Evolutionary conservation across 495 filamentous ascomycete genomes (phyloP), one percentile per base, ranked within the genome.

Genomic region (Podospora tetraspora): DNA sequence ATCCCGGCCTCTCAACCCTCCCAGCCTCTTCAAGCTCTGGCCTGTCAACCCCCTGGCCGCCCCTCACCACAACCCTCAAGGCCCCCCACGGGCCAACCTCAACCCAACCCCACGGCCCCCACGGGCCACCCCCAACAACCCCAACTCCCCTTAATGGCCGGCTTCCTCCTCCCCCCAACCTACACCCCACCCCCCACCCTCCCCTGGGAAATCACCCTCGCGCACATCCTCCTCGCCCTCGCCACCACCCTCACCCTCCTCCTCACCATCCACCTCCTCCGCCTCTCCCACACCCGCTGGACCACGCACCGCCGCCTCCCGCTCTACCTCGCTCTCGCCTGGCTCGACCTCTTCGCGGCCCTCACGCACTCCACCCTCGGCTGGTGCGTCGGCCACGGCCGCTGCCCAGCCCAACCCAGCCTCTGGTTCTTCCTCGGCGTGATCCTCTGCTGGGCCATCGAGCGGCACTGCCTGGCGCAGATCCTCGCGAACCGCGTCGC

Each of bases 401-500:
- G 9, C 19, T 66, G 64, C 64, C 37, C 64, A 0, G 30, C n/a
- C 22, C 22, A 66, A 8, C 57, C 57, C 19, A 52, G 29, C 34
- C n/a, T 66, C 8, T 66, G 57, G 57, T 57, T 66, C 27, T 66
- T 66, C 1, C 10, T 66, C 0, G n/a, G 16, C 3, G 25, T 66
- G 1, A 56, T 66, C 52, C 9, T 72, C 8, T 16, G 69, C 7
- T 75, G 75, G 75, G 32, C 61, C n/a, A 24, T 72, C 58, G 71
- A 80, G 70, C 71, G 74, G 34, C 78, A 80, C 66, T 71, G 73
- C 62, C 71, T 79, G 8, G 67, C 73, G 8, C 78, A 80, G 66
- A 81, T 82, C 65, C 76, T 81, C 57, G 74, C 80, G 64, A 81
- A 82, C 71, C 75, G 80, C 2, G 68, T 80, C 56, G 67, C 74